Conservation (phyloP, 2,329 filamentous ascomycete species). For the Aureobasidium namibiae region DNA sequence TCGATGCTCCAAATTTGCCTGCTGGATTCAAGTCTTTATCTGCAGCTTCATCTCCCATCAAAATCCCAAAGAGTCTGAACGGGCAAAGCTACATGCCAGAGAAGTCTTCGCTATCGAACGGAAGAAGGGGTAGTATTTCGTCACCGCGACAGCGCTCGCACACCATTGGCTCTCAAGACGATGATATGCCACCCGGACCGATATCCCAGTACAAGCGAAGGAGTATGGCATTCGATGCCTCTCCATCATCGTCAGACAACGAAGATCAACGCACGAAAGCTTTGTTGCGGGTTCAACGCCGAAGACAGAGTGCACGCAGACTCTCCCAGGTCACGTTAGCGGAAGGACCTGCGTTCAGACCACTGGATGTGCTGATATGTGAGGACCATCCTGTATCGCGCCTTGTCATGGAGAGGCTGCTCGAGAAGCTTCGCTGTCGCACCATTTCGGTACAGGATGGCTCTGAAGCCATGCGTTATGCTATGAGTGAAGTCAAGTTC, state of each 20-base stretch:
- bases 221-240: constrained; percentile 93
- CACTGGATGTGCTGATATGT: constrained; percentile 89
- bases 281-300: constrained; percentile 81
- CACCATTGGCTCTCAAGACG: constrained; percentile 90
- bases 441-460: constrained; percentile 89
- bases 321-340: constrained; percentile 84
- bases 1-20: constrained; percentile 60
- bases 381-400: constrained; percentile 96
- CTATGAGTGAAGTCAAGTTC: constrained; percentile 95
- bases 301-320: constrained; percentile 89
- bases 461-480: constrained; percentile 84
- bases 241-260: constrained; percentile 94
- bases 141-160: constrained; percentile 71
- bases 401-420: constrained; percentile 96
- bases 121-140: constrained; percentile 26
- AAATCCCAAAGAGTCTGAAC: constrained; percentile 37
- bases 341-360: constrained; percentile 78
- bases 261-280: constrained; percentile 89
- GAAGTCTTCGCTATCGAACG: constrained; percentile 22
- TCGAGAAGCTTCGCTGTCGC: constrained; percentile 90
- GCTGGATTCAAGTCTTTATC: constrained; percentile 43
- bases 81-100: constrained; percentile 42
- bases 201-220: constrained; percentile 65
- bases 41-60: constrained; percentile 47
- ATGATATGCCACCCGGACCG: constrained; percentile 65